Evolutionary conservation across 2,329 filamentous ascomycete species (phyloP).

Genomic region (Didymella pinodella): DNA sequence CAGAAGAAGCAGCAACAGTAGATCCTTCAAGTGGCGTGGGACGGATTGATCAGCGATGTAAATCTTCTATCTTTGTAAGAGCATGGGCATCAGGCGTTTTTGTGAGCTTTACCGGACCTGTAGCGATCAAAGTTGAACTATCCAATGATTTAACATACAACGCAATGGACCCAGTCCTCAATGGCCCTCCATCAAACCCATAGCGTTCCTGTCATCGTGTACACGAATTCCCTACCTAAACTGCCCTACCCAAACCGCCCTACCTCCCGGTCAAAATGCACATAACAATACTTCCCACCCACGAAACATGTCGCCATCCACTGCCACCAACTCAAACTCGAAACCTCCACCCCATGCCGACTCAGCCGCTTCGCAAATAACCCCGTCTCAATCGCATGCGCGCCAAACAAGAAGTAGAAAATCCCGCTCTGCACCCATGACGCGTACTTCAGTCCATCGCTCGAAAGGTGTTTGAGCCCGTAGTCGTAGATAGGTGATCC

Average conservation of each 20-base stretch:
- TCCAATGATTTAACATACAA: constrained; percentile 11
- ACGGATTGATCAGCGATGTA: constrained; percentile 10
- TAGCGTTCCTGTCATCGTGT: background rate
- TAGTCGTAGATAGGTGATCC: constrained; percentile 32
- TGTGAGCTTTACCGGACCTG: constrained; percentile 12
- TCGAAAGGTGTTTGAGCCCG: constrained; percentile 17
- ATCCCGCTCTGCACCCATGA: constrained; percentile 33
- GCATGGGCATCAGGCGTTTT: constrained; percentile 30
- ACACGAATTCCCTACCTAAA: background rate
- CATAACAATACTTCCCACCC: constrained; percentile 33
- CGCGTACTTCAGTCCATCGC: constrained; percentile 23
- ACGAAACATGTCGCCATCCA: constrained; percentile 40
- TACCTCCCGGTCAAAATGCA: constrained; percentile 34
- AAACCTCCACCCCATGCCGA: constrained; percentile 26
- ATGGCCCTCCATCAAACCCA: background rate
- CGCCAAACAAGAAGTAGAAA: constrained; percentile 37
- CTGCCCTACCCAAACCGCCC: constrained; percentile 16
- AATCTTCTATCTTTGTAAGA: constrained; percentile 25
- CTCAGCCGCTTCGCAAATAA: constrained; percentile 29
- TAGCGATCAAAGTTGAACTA: constrained; percentile 5
- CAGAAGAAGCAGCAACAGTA: constrained; percentile 75
- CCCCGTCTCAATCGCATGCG: constrained; percentile 33
- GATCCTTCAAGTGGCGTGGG: background rate
- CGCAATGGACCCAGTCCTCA: background rate
- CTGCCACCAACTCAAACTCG: constrained; percentile 32